Percentiles rank a stretch among this genome's conserved stretches.
Evolutionary conservation across 352 stramenopile species (phyloP).

Genomic region (Aphanomyces invadans): DNA sequence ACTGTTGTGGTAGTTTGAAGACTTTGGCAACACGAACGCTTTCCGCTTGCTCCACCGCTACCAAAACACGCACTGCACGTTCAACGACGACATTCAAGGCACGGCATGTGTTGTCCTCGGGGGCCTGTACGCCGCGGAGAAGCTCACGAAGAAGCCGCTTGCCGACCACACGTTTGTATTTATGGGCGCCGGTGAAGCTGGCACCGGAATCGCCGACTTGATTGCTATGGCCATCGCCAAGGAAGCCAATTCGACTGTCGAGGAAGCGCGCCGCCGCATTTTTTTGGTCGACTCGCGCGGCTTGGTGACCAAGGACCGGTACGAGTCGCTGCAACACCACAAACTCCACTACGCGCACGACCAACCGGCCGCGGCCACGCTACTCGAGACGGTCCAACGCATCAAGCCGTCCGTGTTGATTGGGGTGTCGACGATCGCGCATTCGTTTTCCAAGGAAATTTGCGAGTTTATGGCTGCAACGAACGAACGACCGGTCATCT

Average conservation of each 20-base stretch:
- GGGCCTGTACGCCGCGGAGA: constrained; percentile 61
- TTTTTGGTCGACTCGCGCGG: constrained; percentile 90
- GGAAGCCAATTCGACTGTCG: constrained; percentile 77
- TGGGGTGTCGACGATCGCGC: constrained; percentile 87
- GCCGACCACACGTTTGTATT: constrained; percentile 94
- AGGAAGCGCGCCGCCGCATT: constrained; percentile 86
- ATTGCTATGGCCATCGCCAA: constrained; percentile 87
- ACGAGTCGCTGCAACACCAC: constrained; percentile 80
- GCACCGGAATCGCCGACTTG: constrained; percentile 91
- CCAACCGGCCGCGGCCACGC: constrained; percentile 43
- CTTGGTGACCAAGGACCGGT: constrained; percentile 65
- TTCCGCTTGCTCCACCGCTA: constrained; percentile 82
- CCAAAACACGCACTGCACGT: constrained; percentile 78
- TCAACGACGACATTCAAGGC: constrained; percentile 98
- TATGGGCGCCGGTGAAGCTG: constrained; percentile 89
- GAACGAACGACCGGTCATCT: constrained; percentile 72
- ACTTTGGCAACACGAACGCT: constrained; percentile 83
- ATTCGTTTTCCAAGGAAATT: constrained; percentile 85
- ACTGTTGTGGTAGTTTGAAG: constrained; percentile 50
- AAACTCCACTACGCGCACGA: constrained; percentile 86
- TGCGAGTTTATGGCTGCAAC: constrained; percentile 65
- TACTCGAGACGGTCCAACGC: constrained; percentile 71
- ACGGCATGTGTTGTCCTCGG: constrained; percentile 74
- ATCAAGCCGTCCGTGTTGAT: constrained; percentile 93
- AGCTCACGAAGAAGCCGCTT: constrained; percentile 68